Percentiles rank a stretch among this genome's conserved stretches.
Evolutionary conservation across 768 basidiomycete genomes (phyloP).

Genomic region (Termitomyces eurrhizus): DNA sequence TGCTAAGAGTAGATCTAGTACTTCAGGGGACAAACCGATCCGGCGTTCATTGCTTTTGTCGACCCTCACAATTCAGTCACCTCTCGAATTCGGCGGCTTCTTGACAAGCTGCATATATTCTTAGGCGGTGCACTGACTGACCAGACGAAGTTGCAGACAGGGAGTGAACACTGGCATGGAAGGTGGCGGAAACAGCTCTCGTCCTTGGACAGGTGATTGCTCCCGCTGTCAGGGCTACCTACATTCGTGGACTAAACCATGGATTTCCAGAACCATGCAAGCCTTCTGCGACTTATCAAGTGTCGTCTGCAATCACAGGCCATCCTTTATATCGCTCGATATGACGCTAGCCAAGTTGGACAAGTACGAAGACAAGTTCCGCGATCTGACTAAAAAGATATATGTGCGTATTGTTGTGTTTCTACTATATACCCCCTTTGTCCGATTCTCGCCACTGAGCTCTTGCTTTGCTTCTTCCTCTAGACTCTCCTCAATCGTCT

Average conservation of each 20-base stretch:
- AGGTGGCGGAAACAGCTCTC: conserved; percentile 5
- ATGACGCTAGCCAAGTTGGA: conserved; percentile 27
- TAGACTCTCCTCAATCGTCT: conserved; percentile 28
- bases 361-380: conserved; percentile 36
- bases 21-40: conserved; percentile 2
- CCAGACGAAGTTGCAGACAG: not conserved
- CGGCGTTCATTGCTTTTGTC: not conserved
- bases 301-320: conserved; percentile 3
- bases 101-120: not conserved
- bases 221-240: not conserved
- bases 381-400: conserved; percentile 33
- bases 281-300: conserved; percentile 9
- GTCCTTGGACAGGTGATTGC: conserved; percentile 13
- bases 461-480: not conserved
- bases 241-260: not conserved
- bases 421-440: not conserved
- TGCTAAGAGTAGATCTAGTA: not conserved
- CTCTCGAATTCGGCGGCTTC: not conserved
- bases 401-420: conserved; percentile 20
- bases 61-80: not conserved
- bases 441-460: not conserved
- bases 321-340: conserved; percentile 6
- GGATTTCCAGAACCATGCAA: conserved; percentile 7
- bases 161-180: conserved; percentile 8
- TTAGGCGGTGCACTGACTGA: not conserved